Conservation (phyloP, 495 filamentous ascomycete species). For the Hyaloscypha bicolor region DNA sequence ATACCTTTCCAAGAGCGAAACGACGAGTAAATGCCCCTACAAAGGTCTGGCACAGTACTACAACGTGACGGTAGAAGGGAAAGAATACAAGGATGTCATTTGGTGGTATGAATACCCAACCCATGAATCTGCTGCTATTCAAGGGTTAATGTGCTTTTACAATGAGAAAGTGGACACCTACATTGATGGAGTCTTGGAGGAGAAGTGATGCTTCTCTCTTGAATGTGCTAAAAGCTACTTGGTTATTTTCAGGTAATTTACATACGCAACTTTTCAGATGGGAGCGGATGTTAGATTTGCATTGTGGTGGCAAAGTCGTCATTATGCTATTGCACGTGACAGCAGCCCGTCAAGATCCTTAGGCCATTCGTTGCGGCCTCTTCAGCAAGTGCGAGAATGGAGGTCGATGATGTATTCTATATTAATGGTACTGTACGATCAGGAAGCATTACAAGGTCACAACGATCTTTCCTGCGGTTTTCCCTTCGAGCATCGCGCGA, state of each 20-base stretch:
- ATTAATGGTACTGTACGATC: too few species aligned
- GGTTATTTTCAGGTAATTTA: too few species aligned
- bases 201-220: conserved; percentile 20
- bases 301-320: too few species aligned
- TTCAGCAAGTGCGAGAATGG: too few species aligned
- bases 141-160: conserved; percentile 56
- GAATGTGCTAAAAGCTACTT: too few species aligned
- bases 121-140: conserved; percentile 48
- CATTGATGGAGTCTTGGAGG: conserved; percentile 52
- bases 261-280: too few species aligned
- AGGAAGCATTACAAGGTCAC: not conserved
- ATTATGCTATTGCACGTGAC: too few species aligned
- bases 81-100: conserved; percentile 47
- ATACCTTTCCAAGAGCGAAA: not conserved
- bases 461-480: conserved; percentile 22
- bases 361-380: too few species aligned
- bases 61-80: conserved; percentile 40
- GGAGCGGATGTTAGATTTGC: too few species aligned
- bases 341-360: too few species aligned
- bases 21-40: conserved; percentile 10
- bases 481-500: conserved; percentile 16
- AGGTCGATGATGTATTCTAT: too few species aligned
- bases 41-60: conserved; percentile 58
- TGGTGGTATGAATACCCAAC: conserved; percentile 60
- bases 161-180: conserved; percentile 62